Percentiles rank a stretch among this genome's conserved stretches.
Evolutionary conservation across 2,329 filamentous ascomycete genomes (phyloP).

Genomic region (Taxawa tesnikishii): DNA sequence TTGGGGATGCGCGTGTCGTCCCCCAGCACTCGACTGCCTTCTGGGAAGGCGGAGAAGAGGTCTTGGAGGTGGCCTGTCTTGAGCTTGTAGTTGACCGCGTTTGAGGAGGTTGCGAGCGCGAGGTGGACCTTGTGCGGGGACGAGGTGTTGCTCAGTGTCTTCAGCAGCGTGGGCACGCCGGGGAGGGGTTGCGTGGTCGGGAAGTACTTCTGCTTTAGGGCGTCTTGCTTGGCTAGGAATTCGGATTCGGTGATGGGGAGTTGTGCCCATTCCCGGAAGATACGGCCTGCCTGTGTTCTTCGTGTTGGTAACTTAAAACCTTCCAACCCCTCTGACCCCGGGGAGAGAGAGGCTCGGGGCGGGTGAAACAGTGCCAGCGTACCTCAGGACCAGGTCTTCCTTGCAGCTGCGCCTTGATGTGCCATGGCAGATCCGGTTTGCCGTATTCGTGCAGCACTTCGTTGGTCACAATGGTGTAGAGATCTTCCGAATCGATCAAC

Average conservation of each 20-base stretch:
- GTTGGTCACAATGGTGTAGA: conserved; percentile 77
- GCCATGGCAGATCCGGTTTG: conserved; percentile 72
- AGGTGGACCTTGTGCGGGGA: conserved; percentile 68
- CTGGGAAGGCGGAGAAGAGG: conserved; percentile 49
- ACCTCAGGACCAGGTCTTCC: conserved; percentile 49
- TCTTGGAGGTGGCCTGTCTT: conserved; percentile 52
- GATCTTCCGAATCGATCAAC: conserved; percentile 84
- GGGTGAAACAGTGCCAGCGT: conserved; percentile 7
- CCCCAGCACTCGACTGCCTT: conserved; percentile 64
- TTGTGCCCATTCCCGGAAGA: conserved; percentile 72
- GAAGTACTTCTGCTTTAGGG: conserved; percentile 61
- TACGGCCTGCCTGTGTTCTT: conserved; percentile 36
- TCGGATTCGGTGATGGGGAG: conserved; percentile 64
- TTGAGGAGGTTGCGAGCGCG: conserved; percentile 74
- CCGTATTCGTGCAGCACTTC: conserved; percentile 64
- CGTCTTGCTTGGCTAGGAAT: conserved; percentile 47
- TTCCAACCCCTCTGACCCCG: no score
- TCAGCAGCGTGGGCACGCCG: conserved; percentile 60
- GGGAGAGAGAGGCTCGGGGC: no score
- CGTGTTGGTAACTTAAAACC: neutral
- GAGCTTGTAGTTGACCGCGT: conserved; percentile 57
- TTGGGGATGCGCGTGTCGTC: conserved; percentile 67
- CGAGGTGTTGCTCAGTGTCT: conserved; percentile 41
- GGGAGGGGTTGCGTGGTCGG: conserved; percentile 63
- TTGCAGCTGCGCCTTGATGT: conserved; percentile 80